A percentile compares a stretch with the other conserved stretches of the same genome.
phyloP scores from a whole-genome alignment of 179 eudicot species.

The Sideroxylon spinosum region DNA sequence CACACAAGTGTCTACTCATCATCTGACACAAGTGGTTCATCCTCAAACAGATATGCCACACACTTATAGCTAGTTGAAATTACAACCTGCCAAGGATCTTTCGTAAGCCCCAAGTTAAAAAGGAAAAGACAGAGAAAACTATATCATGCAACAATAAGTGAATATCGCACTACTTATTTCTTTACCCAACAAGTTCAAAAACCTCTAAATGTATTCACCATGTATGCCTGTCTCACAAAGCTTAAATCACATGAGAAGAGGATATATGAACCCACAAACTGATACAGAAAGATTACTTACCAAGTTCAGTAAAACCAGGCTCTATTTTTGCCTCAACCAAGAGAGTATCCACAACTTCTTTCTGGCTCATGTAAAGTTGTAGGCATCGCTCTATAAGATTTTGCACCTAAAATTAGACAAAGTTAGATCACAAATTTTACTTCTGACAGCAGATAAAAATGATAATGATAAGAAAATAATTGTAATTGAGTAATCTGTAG shows the following conservation, averaged over 20 bases:
- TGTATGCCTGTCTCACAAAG: neutral
- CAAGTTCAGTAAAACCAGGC: conserved; percentile 72
- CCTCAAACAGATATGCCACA: neutral
- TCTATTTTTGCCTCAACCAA: conserved; percentile 61
- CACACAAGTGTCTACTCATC: too few species aligned
- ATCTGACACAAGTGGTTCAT: too few species aligned
- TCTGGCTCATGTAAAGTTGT: conserved; percentile 74
- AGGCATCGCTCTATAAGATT: conserved; percentile 83
- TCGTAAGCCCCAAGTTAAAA: neutral
- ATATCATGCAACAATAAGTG: neutral
- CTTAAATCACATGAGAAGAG: neutral
- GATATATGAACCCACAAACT: neutral
- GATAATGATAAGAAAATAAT: neutral
- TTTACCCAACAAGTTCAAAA: too few species aligned
- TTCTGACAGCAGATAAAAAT: neutral
- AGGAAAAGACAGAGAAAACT: neutral
- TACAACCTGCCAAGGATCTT: neutral
- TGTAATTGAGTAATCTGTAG: too few species aligned
- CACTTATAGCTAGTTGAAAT: neutral
- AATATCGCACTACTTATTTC: too few species aligned
- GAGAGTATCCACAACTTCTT: conserved; percentile 58
- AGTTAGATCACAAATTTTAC: neutral
- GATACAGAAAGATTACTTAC: conserved; percentile 27
- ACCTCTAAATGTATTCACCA: too few species aligned
- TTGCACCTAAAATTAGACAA: conserved; percentile 52